A percentile compares a stretch with the other conserved stretches of the same genome.
These are phyloP conservation scores for Pulveroboletus sp. DNA, from an alignment of 768 basidiomycete species.

Conservation along the genomic window DNA sequence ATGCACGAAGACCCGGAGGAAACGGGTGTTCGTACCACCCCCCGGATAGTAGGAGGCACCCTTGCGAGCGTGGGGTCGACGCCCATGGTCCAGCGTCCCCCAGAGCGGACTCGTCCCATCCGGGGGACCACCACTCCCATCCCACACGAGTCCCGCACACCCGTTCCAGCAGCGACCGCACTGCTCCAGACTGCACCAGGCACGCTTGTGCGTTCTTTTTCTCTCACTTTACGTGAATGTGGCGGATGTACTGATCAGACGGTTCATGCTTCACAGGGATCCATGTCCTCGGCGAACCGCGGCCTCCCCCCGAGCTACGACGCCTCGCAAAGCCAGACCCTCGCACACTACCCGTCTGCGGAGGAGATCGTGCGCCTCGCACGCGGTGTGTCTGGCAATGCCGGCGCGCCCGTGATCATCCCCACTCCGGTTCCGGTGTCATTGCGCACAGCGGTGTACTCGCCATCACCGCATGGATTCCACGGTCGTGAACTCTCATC, in stretches of 20 bases:
- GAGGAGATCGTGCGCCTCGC: constrained; percentile 21
- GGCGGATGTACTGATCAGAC: not conserved
- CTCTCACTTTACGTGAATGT: not conserved
- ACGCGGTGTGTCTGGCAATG: constrained; percentile 6
- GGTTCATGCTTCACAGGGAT: constrained; percentile 4
- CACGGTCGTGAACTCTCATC: constrained; percentile 27
- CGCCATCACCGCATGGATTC: constrained; percentile 10
- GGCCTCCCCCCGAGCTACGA: constrained; percentile 17
- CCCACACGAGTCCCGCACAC: constrained; percentile 6
- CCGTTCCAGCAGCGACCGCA: not conserved
- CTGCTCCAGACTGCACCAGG: constrained; percentile 1
- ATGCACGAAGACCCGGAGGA: constrained; percentile 12
- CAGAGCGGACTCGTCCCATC: constrained; percentile 3
- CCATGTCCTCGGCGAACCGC: not conserved
- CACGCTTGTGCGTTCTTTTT: constrained; percentile 13
- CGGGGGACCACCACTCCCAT: constrained; percentile 3
- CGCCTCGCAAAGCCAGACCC: constrained; percentile 7
- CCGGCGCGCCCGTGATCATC: constrained; percentile 30
- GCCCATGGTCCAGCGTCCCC: constrained; percentile 6
- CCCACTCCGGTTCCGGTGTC: constrained; percentile 34
- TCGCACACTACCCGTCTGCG: constrained; percentile 14
- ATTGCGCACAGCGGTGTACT: constrained; percentile 36
- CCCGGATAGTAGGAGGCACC: constrained; percentile 21
- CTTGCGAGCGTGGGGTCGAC: constrained; percentile 14
- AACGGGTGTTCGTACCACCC: constrained; percentile 13